These are phyloP conservation scores for Melastoma malabathricum DNA, from an alignment of 345 rosid genomes.

Conservation along the genomic window DNA sequence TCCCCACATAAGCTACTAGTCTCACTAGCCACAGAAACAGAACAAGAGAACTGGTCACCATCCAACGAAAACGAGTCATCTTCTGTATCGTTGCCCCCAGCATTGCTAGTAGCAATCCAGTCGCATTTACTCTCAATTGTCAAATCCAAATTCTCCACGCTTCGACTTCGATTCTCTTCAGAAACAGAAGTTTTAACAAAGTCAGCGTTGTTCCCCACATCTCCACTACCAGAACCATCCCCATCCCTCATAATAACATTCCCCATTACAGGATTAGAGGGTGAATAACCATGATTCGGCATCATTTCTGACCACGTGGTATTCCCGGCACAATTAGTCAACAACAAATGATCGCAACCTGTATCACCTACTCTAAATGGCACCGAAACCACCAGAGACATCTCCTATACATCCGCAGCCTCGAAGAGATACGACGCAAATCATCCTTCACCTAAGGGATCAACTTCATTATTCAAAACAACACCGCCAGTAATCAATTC, in stretches of 20 bases:
- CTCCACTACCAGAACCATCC: constrained; percentile 23
- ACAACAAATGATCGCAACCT: constrained; percentile 26
- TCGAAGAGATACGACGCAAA: constrained; percentile 22
- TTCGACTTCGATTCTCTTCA: constrained; percentile 13
- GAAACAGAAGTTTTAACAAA: constrained; percentile 9
- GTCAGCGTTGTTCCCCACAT: constrained; percentile 25
- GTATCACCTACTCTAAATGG: constrained; percentile 46
- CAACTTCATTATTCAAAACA: constrained; percentile 21
- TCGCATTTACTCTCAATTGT: constrained; percentile 23
- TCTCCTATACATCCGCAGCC: constrained; percentile 44
- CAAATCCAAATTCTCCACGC: constrained; percentile 23
- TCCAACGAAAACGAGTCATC: constrained; percentile 47
- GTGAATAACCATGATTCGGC: constrained; percentile 20
- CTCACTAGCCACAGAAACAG: constrained; percentile 52
- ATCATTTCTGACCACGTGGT: constrained; percentile 25
- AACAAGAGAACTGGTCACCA: constrained; percentile 44
- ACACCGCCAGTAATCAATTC: no score
- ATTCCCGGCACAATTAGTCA: constrained; percentile 19
- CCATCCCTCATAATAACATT: constrained; percentile 15
- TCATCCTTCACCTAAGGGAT: constrained; percentile 37
- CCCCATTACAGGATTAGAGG: constrained; percentile 28
- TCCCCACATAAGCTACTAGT: constrained; percentile 70
- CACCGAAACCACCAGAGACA: constrained; percentile 32
- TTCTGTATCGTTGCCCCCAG: constrained; percentile 24
- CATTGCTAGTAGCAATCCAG: constrained; percentile 27